phyloP scores from a whole-genome alignment of 2,329 filamentous ascomycete genomes.

The Trichophyton benhamiae region DNA sequence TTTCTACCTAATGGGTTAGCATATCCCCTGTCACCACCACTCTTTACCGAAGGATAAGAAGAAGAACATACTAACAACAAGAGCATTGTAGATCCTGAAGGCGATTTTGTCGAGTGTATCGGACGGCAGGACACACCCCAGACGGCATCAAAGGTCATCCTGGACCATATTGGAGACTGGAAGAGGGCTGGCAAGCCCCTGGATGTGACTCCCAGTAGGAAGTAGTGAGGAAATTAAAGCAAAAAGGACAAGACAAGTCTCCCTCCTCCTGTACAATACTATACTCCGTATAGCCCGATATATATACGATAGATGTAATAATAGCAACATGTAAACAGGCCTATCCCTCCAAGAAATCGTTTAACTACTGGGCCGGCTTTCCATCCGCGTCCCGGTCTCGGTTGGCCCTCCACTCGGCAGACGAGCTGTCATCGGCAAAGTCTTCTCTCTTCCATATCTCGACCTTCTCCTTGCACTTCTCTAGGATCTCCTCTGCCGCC shows the following conservation, averaged over 20 bases:
- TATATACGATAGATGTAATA: background rate
- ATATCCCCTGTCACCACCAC: background rate
- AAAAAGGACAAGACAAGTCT: background rate
- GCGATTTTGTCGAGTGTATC: constrained; percentile 94
- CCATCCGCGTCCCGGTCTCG: constrained; percentile 53
- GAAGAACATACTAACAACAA: background rate
- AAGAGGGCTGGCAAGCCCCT: constrained; percentile 42
- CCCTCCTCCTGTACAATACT: background rate
- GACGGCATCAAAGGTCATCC: constrained; percentile 69
- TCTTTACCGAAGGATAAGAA: background rate
- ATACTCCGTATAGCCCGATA: too few relatives aligned
- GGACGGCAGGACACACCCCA: constrained; percentile 88
- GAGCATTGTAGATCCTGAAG: constrained; percentile 60
- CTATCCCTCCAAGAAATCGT: background rate
- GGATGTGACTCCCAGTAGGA: constrained; percentile 27
- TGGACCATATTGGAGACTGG: constrained; percentile 75
- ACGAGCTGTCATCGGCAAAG: constrained; percentile 52
- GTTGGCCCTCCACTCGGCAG: constrained; percentile 73
- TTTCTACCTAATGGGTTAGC: constrained; percentile 85
- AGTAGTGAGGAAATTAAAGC: background rate
- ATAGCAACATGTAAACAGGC: background rate
- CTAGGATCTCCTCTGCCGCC: constrained; percentile 78
- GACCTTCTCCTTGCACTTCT: constrained; percentile 71
- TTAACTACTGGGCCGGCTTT: constrained; percentile 8
- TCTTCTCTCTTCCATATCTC: constrained; percentile 94